These are phyloP conservation scores for Neonectria ditissima DNA, from an alignment of 2,329 filamentous ascomycete species.

Conservation along the genomic window DNA sequence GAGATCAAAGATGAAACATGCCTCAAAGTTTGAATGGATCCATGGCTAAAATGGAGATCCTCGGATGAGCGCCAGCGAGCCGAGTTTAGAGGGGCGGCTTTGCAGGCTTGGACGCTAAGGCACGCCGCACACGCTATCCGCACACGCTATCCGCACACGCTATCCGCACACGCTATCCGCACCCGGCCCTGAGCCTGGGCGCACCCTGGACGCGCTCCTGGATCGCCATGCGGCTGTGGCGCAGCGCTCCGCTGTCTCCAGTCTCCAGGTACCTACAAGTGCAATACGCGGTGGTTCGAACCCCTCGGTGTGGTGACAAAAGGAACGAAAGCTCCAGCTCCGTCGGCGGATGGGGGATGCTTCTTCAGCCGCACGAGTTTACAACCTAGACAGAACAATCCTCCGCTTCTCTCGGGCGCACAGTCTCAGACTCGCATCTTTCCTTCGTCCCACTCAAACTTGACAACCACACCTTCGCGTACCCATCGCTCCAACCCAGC, in stretches of 20 bases:
- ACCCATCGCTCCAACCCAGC: not conserved
- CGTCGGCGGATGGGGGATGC: not conserved
- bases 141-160: no score
- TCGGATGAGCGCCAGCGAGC: not conserved
- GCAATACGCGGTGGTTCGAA: not conserved
- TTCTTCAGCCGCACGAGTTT: not conserved
- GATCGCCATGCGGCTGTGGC: conserved; percentile 42
- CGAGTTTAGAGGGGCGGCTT: not conserved
- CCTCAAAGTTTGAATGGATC: not conserved
- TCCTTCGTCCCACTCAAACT: not conserved
- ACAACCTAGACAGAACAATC: not conserved
- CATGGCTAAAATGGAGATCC: not conserved
- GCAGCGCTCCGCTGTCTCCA: conserved; percentile 37
- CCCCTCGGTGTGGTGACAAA: not conserved
- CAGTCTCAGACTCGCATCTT: not conserved
- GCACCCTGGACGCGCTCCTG: not conserved
- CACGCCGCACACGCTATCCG: no score
- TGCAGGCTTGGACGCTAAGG: not conserved
- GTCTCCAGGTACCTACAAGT: not conserved
- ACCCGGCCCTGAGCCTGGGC: not conserved
- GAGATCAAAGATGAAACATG: not conserved
- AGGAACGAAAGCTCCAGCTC: conserved; percentile 6
- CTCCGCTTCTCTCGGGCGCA: not conserved
- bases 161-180: no score
- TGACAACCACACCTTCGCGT: no score